A percentile compares a stretch with the other conserved stretches of the same genome.
These are phyloP conservation scores for Fusarium cyanostomum DNA, from an alignment of 2,329 filamentous ascomycete genomes.

Conservation along the genomic window DNA sequence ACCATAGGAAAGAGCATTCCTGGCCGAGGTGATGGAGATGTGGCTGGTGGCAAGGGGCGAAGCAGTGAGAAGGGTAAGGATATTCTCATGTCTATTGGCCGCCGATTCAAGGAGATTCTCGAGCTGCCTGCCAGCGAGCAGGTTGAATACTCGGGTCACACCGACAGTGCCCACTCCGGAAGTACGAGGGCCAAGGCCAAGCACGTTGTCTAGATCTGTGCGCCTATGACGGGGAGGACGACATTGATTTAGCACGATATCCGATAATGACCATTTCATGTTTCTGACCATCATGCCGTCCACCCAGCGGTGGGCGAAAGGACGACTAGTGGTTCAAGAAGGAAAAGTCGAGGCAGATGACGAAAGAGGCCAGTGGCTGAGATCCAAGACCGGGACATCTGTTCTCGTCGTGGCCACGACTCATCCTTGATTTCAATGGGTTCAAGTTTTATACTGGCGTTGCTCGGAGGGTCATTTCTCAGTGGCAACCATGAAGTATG, in stretches of 20 bases:
- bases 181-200: constrained; percentile 97
- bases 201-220: constrained; percentile 74
- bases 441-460: constrained; percentile 47
- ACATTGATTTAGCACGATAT: constrained; percentile 42
- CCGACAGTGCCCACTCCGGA: constrained; percentile 89
- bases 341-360: constrained; percentile 18
- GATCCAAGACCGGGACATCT: constrained; percentile 9
- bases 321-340: constrained; percentile 18
- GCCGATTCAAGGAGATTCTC: constrained; percentile 91
- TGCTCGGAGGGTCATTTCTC: constrained; percentile 43
- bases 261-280: constrained; percentile 39
- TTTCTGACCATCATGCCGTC: constrained; percentile 30
- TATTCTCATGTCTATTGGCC: constrained; percentile 84
- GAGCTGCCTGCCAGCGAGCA: constrained; percentile 78
- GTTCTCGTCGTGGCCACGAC: constrained; percentile 19
- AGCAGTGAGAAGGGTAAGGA: constrained; percentile 84
- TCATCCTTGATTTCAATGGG: constrained; percentile 34
- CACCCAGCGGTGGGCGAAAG: constrained; percentile 23
- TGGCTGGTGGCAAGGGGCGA: constrained; percentile 80
- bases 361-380: constrained; percentile 17
- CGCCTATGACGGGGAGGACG: constrained; percentile 26
- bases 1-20: constrained; percentile 88
- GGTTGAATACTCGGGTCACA: constrained; percentile 97
- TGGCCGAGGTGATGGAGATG: constrained; percentile 76
- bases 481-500: constrained; percentile 36